Evolutionary conservation across 495 filamentous ascomycete species (phyloP), one percentile per base, ranked within the genome.

Genomic region (Podospora pseudocomata): DNA sequence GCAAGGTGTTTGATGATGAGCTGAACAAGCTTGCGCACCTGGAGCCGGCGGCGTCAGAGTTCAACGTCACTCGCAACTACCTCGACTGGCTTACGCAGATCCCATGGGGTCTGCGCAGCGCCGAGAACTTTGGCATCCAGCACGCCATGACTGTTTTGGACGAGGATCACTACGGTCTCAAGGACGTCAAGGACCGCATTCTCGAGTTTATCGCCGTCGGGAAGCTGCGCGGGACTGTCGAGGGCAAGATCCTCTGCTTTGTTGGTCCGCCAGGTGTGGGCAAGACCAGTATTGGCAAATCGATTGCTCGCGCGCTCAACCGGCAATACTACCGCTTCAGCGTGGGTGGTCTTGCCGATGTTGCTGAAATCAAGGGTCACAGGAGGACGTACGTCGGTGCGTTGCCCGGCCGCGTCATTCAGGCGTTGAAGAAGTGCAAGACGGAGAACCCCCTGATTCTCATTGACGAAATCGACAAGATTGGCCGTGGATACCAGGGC

Each of bases 351-450:
- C 84, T 99, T 66, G 93, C 93, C 15, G 96, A 99, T 80, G 96
- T 98, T 71, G 95, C 96, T n/a, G 96, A 99, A 78, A 97, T 99
- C 80, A 99, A 99, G 84, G 96, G 96, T 58, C 96, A 99, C 76
- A 86, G 96, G 68, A 84, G 96, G 71, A 99, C 96, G 13, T 99
- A 99, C 74, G 94, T 99, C 64, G 96, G 96, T 66, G 96, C 96
- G 57, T 82, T 99, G 57, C 96, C 96, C 28, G 96, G 96, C 27
- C 90, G 96, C 62, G 96, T 98, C 76, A 98, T 98, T 69, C 96
- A 98, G 80, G 96, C 96, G 26, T 82, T 99, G 66, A 99, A 99
- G 87, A 98, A 98, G 78, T 97, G 95, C 79, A 93, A 98, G 77
- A 98, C 96, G 0, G 96, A 98, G 76, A 99, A 99, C 76, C 96